Conservation (phyloP, 108 stramenopile genomes). For the Aurantiochytrium sp. region DNA sequence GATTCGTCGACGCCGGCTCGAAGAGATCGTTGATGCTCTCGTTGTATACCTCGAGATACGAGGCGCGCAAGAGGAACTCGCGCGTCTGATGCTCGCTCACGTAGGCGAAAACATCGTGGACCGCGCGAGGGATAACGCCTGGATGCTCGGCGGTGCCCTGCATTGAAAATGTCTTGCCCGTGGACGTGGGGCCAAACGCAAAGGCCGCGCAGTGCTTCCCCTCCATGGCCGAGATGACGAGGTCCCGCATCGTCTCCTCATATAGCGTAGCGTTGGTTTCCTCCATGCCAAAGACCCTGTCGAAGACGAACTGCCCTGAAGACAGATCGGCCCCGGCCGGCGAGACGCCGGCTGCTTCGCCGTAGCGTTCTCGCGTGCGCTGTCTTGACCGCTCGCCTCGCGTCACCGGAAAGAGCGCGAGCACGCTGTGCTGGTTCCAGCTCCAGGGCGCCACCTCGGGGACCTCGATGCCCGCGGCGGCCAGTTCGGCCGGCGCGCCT, state of each 20-base stretch:
- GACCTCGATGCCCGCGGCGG: not conserved
- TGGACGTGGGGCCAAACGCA: conserved; percentile 8
- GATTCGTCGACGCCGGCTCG: conserved; percentile 9
- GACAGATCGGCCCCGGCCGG: not conserved
- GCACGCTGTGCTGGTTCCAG: not conserved
- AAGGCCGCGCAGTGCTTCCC: conserved; percentile 18
- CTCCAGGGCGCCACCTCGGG: not conserved
- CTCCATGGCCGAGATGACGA: not conserved
- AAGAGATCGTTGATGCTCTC: conserved; percentile 43
- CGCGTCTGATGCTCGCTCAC: conserved; percentile 31
- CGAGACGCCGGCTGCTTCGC: not conserved
- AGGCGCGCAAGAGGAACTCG: conserved; percentile 39
- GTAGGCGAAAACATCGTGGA: conserved; percentile 54
- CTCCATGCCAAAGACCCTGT: not conserved
- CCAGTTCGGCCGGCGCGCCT: not conserved
- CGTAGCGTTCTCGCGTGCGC: not conserved
- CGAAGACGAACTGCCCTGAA: not conserved
- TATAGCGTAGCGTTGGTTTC: not conserved
- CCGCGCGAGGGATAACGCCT: conserved; percentile 58
- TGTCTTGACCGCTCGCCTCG: conserved; percentile 1
- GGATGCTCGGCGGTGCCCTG: conserved; percentile 33
- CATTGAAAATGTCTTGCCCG: conserved; percentile 34
- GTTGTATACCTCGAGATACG: conserved; percentile 51
- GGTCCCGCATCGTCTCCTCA: not conserved
- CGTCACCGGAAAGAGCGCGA: not conserved